Evolutionary conservation across 768 basidiomycete species (phyloP).

Genomic region (Coprinopsis marcescibilis): DNA sequence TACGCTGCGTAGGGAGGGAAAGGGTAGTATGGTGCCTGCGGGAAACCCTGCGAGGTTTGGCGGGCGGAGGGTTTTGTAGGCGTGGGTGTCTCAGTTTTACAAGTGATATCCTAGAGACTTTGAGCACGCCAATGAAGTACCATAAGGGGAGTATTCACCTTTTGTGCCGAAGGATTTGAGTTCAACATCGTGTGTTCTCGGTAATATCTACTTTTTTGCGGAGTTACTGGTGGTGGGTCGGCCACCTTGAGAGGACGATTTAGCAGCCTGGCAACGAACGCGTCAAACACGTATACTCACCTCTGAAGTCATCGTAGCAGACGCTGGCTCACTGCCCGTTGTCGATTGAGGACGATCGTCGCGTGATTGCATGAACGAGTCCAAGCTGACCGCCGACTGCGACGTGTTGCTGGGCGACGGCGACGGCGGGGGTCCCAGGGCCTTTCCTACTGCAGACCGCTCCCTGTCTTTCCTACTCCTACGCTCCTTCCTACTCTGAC

Average conservation of each 20-base stretch:
- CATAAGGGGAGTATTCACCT: constrained; percentile 20
- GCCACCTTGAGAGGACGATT: constrained; percentile 14
- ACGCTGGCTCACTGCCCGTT: constrained; percentile 25
- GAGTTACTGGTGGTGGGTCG: constrained; percentile 41
- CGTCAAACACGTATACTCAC: constrained; percentile 35
- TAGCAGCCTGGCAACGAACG: constrained; percentile 16
- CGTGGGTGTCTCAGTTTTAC: constrained; percentile 41
- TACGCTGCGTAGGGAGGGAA: constrained; percentile 37
- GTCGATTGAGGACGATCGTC: constrained; percentile 37
- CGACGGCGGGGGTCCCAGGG: constrained; percentile 35
- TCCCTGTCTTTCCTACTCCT: constrained; percentile 43
- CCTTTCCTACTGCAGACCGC: constrained; percentile 32
- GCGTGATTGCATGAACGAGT: constrained; percentile 51
- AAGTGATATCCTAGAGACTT: constrained; percentile 22
- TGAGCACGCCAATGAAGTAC: constrained; percentile 15
- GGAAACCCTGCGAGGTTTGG: constrained; percentile 21
- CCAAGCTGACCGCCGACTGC: constrained; percentile 37
- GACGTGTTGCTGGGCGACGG: constrained; percentile 50
- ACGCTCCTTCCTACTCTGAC: constrained; percentile 50
- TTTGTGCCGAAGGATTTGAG: constrained; percentile 21
- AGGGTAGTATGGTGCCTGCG: constrained; percentile 27
- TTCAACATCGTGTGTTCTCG: constrained; percentile 43
- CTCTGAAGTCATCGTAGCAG: constrained; percentile 26
- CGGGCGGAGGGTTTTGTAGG: constrained; percentile 30
- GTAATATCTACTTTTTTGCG: constrained; percentile 58